phyloP scores from a whole-genome alignment of 345 rosid genomes.

The Salix purpurea region DNA sequence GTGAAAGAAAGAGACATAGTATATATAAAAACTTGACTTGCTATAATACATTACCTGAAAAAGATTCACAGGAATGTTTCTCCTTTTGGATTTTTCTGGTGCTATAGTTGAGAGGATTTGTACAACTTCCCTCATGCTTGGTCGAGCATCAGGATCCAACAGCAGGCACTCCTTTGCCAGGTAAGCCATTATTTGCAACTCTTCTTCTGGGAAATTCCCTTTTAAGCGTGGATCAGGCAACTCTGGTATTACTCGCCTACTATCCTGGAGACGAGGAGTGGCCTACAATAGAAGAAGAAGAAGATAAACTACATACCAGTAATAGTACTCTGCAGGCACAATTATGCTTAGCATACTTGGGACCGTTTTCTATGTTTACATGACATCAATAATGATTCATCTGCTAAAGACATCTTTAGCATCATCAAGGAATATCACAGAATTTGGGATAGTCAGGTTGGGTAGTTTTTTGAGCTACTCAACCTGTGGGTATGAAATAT shows the following conservation, averaged over 20 bases:
- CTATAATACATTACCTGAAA: conserved; percentile 44
- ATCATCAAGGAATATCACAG: not conserved
- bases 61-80: conserved; percentile 58
- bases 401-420: not conserved
- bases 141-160: conserved; percentile 84
- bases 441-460: not conserved
- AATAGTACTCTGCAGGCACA: not conserved
- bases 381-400: not conserved
- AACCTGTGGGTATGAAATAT: not conserved
- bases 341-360: not conserved
- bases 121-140: conserved; percentile 95
- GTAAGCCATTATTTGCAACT: conserved; percentile 89
- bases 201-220: conserved; percentile 73
- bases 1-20: not conserved
- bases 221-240: conserved; percentile 77
- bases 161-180: conserved; percentile 90
- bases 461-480: not conserved
- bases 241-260: conserved; percentile 56
- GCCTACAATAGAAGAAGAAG: conserved; percentile 43
- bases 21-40: not conserved
- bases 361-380: not conserved
- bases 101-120: conserved; percentile 86
- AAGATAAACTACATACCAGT: not conserved
- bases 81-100: conserved; percentile 66
- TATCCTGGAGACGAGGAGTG: conserved; percentile 70